A percentile compares a stretch with the other conserved stretches of the same genome.
These are phyloP conservation scores for Paramecium pentaurelia DNA, from an alignment of 73 alveolate genomes.

Conservation along the genomic window DNA sequence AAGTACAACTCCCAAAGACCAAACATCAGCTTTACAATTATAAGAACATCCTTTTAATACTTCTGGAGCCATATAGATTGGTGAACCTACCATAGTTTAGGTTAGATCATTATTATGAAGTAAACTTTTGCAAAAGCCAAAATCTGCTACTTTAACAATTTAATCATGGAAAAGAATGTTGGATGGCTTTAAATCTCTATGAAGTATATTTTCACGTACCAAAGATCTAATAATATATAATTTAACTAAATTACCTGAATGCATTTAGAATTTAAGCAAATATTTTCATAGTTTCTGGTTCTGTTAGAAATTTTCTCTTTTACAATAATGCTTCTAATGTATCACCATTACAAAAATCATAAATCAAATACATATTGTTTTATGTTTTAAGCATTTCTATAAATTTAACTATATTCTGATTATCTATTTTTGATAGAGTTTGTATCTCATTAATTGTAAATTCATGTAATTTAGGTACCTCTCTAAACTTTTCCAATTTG, in stretches of 20 bases:
- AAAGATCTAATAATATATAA: background rate
- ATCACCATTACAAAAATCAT: constrained; percentile 60
- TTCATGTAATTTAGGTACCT: constrained; percentile 59
- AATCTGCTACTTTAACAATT: constrained; percentile 49
- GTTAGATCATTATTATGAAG: constrained; percentile 41
- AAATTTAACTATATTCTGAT: constrained; percentile 51
- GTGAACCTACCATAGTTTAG: constrained; percentile 62
- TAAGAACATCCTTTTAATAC: constrained; percentile 61
- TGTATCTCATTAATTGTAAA: constrained; percentile 59
- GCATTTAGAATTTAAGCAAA: constrained; percentile 53
- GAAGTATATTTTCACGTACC: constrained; percentile 48
- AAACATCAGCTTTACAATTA: constrained; percentile 60
- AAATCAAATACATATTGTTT: constrained; percentile 51
- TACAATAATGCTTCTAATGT: constrained; percentile 42
- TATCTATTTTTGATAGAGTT: constrained; percentile 47
- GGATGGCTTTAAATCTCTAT: constrained; percentile 61
- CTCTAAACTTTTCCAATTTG: constrained; percentile 57
- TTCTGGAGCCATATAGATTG: constrained; percentile 69
- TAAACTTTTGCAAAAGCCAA: constrained; percentile 57
- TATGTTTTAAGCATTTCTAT: constrained; percentile 54
- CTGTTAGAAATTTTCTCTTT: constrained; percentile 50
- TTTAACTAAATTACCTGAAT: background rate
- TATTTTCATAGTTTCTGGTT: constrained; percentile 39
- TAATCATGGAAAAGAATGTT: constrained; percentile 50
- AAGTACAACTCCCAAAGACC: constrained; percentile 64